Conservation (phyloP, 2,329 filamentous ascomycete species). For the Epichloe sibirici region DNA sequence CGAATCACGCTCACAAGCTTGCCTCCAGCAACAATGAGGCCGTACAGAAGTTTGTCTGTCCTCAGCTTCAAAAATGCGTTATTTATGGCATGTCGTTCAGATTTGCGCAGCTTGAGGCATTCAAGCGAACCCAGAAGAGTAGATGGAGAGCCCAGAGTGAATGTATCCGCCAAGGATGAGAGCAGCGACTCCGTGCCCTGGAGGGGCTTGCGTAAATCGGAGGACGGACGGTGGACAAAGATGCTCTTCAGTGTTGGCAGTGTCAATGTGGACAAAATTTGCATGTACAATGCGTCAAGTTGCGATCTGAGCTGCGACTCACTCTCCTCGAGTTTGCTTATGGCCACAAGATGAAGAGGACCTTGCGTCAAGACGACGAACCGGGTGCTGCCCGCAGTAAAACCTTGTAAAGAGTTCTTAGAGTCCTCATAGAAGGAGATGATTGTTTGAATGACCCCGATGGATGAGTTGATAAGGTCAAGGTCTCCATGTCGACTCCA, state of each 20-base stretch:
- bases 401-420: slow-evolving; percentile 65
- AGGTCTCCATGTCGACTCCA: slow-evolving; percentile 92
- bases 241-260: slow-evolving; percentile 76
- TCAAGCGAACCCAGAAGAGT: slow-evolving; percentile 82
- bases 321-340: slow-evolving; percentile 85
- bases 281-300: slow-evolving; percentile 92
- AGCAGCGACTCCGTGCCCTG: slow-evolving; percentile 85
- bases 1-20: slow-evolving; percentile 89
- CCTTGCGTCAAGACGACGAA: slow-evolving; percentile 81
- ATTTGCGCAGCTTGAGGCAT: slow-evolving; percentile 83
- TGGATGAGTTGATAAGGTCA: slow-evolving; percentile 80
- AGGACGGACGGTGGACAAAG: slow-evolving; percentile 84
- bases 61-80: slow-evolving; percentile 71
- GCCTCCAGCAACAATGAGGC: slow-evolving; percentile 83
- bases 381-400: slow-evolving; percentile 73
- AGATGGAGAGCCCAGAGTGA: slow-evolving; percentile 84
- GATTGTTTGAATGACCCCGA: slow-evolving; percentile 92
- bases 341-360: slow-evolving; percentile 83
- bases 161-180: slow-evolving; percentile 85
- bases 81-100: slow-evolving; percentile 76
- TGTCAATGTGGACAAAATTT: slow-evolving; percentile 90
- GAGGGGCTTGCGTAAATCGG: slow-evolving; percentile 77
- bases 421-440: slow-evolving; percentile 89
- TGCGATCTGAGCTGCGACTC: slow-evolving; percentile 78
- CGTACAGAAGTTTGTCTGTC: slow-evolving; percentile 73